Evolutionary conservation across 176 grass and related monocot species (phyloP), one percentile per base, ranked within the genome.

Genomic region (Microstegium vimineum): DNA sequence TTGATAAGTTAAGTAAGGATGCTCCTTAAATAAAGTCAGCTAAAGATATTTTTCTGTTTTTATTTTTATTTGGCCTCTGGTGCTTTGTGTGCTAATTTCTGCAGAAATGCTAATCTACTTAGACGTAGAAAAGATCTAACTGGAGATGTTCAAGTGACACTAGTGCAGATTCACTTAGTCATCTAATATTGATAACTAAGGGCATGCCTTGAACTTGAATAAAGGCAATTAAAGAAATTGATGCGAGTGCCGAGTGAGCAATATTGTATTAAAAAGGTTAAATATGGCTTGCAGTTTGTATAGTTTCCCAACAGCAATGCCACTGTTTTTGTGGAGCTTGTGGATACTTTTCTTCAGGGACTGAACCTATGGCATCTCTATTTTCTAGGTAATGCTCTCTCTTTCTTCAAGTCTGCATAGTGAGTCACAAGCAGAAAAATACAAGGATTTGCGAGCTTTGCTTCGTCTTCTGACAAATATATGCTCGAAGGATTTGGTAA

Each of bases 401-500:
- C 89, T 93, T 73, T 98, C 96, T 38, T 92, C 90, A 54, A 95
- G 90, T 71, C 80, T 98, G 85, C 89, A 85, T 46, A 95, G 73
- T 77, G 95, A 98, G 62, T 92, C 89, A 41, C 95, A 98, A 88
- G 63, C 93, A 47, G 95, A 98, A 83, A 98, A 98, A 74, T 98
- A 98, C 54, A 98, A 98, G 86, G 95, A 98, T 79, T 76, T 98
- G 80, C 89, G 95, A 66, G 95, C 95, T 85, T 93, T 98, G 86
- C 92, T 98, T 84, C 95, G 90, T 23, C 95, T 98, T 86, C 83
- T 98, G 17, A 93, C 77, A 86, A 98, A 98, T 89, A 98, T 98
- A 69, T 98, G 95, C 79, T 95, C 95, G 57, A 98, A 98, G 70
- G 95, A 98, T 90, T 85, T 95, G 92, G 95, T 98, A 93, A 71